These are phyloP conservation scores for Myrica gale DNA, from an alignment of 306 rosid genomes.

Conservation along the genomic window DNA sequence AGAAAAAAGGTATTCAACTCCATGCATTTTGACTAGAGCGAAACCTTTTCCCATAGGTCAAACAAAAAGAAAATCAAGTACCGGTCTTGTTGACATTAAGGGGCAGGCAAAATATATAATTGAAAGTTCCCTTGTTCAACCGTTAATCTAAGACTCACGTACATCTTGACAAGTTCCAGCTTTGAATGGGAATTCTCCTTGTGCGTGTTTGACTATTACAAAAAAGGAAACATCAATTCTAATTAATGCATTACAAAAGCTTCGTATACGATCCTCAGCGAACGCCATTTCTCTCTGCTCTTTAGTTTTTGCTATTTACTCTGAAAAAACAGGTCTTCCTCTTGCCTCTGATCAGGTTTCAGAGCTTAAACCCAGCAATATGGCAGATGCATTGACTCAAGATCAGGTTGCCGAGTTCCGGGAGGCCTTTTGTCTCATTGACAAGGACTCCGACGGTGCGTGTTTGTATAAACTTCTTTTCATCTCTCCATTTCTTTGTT, in stretches of 20 bases:
- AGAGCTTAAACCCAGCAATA: constrained; percentile 3
- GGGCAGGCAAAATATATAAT: not conserved
- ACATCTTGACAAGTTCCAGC: constrained; percentile 3
- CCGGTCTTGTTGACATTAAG: not conserved
- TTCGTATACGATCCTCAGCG: not conserved
- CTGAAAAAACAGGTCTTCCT: not conserved
- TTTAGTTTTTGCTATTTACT: not conserved
- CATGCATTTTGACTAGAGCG: not conserved
- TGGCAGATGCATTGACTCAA: constrained; percentile 44
- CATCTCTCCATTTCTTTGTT: no score
- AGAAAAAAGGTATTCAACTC: not conserved
- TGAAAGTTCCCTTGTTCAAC: not conserved
- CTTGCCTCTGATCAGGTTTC: not conserved
- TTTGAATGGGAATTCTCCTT: not conserved
- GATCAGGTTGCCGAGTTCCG: constrained; percentile 47
- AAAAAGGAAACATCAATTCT: not conserved
- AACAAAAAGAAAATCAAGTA: not conserved
- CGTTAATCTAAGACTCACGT: not conserved
- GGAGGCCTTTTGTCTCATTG: constrained; percentile 51
- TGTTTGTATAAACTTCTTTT: not conserved
- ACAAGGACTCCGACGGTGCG: constrained; percentile 49
- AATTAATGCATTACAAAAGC: not conserved
- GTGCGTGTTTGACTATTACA: constrained; percentile 17
- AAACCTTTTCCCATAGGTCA: not conserved
- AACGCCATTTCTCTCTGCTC: no score